Conservation (phyloP, 352 stramenopile species). For the Pythium sukuiense region DNA sequence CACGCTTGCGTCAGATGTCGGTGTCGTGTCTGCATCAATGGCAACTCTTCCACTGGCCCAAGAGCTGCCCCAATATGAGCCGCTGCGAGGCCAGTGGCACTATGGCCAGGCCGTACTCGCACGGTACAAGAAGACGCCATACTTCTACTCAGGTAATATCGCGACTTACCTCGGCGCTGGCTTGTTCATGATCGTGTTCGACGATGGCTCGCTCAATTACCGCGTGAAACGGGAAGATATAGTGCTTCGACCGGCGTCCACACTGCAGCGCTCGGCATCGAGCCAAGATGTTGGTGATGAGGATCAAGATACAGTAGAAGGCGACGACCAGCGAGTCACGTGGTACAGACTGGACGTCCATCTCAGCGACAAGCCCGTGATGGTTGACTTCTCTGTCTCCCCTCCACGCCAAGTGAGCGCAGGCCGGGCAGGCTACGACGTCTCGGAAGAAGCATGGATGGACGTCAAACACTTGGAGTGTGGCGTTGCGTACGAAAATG, state of each 20-base stretch:
- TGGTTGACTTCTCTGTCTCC: conserved; percentile 38
- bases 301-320: not conserved
- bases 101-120: conserved; percentile 66
- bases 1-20: not conserved
- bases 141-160: conserved; percentile 79
- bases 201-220: conserved; percentile 75
- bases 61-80: conserved; percentile 42
- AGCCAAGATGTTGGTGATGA: conserved; percentile 2
- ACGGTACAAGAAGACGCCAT: conserved; percentile 70
- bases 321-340: conserved; percentile 18
- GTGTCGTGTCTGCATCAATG: not conserved
- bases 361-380: conserved; percentile 30
- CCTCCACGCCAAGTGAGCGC: conserved; percentile 28
- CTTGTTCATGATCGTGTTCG: conserved; percentile 80
- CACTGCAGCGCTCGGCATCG: not conserved
- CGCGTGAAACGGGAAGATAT: conserved; percentile 68
- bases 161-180: conserved; percentile 65
- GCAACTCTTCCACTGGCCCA: not conserved
- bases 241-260: conserved; percentile 33
- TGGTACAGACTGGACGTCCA: conserved; percentile 31
- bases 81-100: conserved; percentile 54
- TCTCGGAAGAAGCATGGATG: conserved; percentile 36
- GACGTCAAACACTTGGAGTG: conserved; percentile 74
- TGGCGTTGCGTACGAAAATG: conserved; percentile 70
- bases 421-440: conserved; percentile 24